Percentiles rank a stretch among this genome's conserved stretches.
These are phyloP conservation scores for Onygenales sp. DNA, from an alignment of 2,329 filamentous ascomycete species.

Conservation along the genomic window DNA sequence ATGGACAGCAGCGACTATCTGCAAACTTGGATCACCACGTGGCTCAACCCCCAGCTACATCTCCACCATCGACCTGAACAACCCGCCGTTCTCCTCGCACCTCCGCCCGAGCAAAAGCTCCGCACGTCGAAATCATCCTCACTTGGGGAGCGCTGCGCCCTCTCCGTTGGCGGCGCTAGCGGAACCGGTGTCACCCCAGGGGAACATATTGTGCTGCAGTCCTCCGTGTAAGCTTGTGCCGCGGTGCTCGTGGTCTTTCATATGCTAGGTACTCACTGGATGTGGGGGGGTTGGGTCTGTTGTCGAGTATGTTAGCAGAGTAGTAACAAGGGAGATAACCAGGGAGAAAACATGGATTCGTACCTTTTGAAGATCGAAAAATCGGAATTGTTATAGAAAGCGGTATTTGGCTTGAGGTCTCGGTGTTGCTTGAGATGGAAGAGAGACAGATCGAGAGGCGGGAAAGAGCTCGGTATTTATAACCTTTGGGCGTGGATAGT, in stretches of 20 bases:
- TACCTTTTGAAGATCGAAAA: not conserved
- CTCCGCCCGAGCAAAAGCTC: not conserved
- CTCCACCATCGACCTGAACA: not conserved
- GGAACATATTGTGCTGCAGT: not conserved
- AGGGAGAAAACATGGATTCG: not conserved
- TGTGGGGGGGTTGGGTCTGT: not conserved
- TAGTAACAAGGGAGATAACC: not conserved
- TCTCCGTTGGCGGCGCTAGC: not conserved
- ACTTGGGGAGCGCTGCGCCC: not conserved
- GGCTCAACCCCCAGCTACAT: not conserved
- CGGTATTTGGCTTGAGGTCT: not conserved
- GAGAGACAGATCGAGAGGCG: not conserved
- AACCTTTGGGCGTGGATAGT: not conserved
- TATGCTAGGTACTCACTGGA: not conserved
- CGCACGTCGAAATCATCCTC: not conserved
- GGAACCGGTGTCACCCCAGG: not conserved
- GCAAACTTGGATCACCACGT: not conserved
- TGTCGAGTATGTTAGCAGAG: not conserved
- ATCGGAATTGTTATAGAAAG: not conserved
- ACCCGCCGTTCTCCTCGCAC: not conserved
- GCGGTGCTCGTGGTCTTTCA: not conserved
- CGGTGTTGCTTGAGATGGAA: not conserved
- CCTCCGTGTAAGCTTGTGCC: not conserved
- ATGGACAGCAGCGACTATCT: not conserved
- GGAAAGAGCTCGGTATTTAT: not conserved